phyloP scores from a whole-genome alignment of 1,139 yeast genomes.

The Eremothecium coryli region DNA sequence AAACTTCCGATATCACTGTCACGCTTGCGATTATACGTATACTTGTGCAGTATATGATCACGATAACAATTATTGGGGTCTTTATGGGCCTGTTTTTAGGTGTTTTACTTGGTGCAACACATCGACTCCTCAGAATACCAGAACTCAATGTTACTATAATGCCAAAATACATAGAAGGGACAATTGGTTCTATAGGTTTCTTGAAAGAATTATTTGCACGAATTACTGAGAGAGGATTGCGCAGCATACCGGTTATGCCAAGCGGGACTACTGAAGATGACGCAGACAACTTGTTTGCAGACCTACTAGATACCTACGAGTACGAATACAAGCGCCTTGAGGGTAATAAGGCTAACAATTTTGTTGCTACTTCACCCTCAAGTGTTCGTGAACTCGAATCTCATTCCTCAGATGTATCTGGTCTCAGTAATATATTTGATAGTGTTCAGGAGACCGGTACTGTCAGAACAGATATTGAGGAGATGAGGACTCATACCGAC shows the following conservation, averaged over 20 bases:
- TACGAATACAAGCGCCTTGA: background rate
- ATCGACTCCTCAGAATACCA: conserved; percentile 18
- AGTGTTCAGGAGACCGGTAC: conserved; percentile 17
- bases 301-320: conserved; percentile 2
- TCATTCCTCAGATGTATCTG: conserved; percentile 7
- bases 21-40: conserved; percentile 13
- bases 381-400: conserved; percentile 11
- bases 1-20: conserved; percentile 12
- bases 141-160: background rate
- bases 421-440: conserved; percentile 17
- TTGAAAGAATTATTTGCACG: background rate
- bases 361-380: conserved; percentile 12
- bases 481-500: background rate
- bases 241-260: conserved; percentile 5
- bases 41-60: conserved; percentile 18
- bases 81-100: conserved; percentile 18
- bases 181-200: conserved; percentile 3
- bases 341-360: background rate
- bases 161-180: conserved; percentile 12
- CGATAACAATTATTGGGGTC: conserved; percentile 14
- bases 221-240: background rate
- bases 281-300: conserved; percentile 5
- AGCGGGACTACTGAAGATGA: conserved; percentile 6
- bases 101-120: conserved; percentile 15
- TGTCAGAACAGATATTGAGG: conserved; percentile 15